Evolutionary conservation across 148 eudicot genomes (phyloP), one percentile per base, ranked within the genome.

Genomic region (Fagopyrum tataricum): DNA sequence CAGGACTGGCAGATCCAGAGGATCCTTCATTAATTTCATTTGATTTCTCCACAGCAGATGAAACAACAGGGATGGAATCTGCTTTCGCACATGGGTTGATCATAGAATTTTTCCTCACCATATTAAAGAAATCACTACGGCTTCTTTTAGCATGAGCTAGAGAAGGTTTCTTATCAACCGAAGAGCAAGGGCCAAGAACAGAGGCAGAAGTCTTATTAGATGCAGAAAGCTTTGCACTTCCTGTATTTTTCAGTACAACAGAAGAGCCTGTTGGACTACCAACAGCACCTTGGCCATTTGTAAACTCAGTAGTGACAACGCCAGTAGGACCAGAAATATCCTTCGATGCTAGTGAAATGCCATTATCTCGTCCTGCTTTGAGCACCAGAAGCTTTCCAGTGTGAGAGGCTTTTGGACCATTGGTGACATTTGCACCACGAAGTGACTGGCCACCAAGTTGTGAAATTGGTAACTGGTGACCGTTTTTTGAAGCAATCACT

Each of bases 91-190:
- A 55, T 56, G 85, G n/a, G 59, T 73, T 43, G 70, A 76, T 75
- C 43, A 31, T 12, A 69, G 88, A 85, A 77, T 93, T 91, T 77
- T 84, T 89, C 82, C 98, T 91, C 95, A 93, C 82, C 46, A 82
- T 80, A 79, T 91, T 89, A 70, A 93, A 90, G 73, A 93, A 93
- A 71, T 91, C 95, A 84, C 79, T 88, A 64, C 98, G 81, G 78
- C 97, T 93, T 70, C 97, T 93, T 70, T 83, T 91, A 43, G 85
- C 84, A 55, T 88, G 91, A 62, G 91, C 82, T 21, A 55, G 76
- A 53, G 88, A 74, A 9, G 81, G 71, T 76, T 76, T 91, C 89
- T 90, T 92, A 61, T 88, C 97, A 67, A 75, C 77, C 43, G 66
- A 69, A 7, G 82, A 70, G 67, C 73, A 82, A 48, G 84, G 56